Conservation (phyloP, 1,284 basidiomycete species). For the Microbotryomycetes sp. region DNA sequence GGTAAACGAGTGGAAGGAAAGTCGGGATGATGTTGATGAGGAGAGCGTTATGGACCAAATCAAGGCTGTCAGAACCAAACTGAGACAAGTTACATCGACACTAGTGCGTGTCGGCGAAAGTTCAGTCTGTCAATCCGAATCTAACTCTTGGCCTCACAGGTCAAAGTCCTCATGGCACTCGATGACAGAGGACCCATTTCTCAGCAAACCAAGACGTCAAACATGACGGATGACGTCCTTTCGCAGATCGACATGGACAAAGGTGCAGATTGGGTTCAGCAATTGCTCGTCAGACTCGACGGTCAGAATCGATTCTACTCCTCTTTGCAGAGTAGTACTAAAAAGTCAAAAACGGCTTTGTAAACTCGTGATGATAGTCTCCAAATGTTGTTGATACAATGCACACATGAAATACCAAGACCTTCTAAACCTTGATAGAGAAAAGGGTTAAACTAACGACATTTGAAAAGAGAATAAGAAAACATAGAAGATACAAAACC, state of each 20-base stretch:
- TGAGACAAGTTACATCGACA: background rate
- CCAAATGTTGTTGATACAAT: no score
- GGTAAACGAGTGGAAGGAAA: slow-evolving; percentile 2
- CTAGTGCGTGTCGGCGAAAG: background rate
- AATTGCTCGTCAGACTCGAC: slow-evolving; percentile 6
- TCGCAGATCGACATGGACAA: background rate
- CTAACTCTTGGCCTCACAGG: background rate
- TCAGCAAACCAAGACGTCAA: no score
- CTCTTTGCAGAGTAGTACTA: background rate
- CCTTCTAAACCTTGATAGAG: no score
- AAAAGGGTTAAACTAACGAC: no score
- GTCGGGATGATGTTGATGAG: background rate
- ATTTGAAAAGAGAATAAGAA: no score
- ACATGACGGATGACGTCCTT: background rate
- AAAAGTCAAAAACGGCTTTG: no score
- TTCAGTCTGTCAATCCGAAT: background rate
- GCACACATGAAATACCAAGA: no score
- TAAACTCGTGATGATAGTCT: no score
- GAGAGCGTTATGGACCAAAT: background rate
- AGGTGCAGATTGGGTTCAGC: background rate
- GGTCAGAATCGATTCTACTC: slow-evolving; percentile 2
- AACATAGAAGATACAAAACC: no score
- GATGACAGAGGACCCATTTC: background rate
- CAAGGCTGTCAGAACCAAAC: background rate
- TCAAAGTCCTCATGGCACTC: slow-evolving; percentile 3